These are phyloP conservation scores for Exserohilum turcica DNA, from an alignment of 2,329 filamentous ascomycete genomes.

Conservation along the genomic window DNA sequence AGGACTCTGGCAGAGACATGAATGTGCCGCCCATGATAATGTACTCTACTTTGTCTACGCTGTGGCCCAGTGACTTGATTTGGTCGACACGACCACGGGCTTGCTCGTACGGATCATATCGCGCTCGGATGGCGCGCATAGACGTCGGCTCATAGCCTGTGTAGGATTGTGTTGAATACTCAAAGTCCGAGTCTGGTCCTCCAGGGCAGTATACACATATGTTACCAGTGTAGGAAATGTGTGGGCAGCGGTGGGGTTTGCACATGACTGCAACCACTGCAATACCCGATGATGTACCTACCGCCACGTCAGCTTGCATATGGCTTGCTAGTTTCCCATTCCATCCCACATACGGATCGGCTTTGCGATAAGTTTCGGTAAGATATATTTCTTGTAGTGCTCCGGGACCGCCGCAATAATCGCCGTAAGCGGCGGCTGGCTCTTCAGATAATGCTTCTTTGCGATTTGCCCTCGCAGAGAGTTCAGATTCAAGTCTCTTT, in stretches of 20 bases:
- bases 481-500: conserved; percentile 92
- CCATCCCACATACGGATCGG: conserved; percentile 73
- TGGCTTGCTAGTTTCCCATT: not conserved
- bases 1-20: conserved; percentile 90
- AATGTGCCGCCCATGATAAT: conserved; percentile 99
- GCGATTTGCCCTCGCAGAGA: conserved; percentile 81
- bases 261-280: conserved; percentile 99
- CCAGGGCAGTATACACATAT: conserved; percentile 99
- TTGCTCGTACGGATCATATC: conserved; percentile 98
- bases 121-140: conserved; percentile 95
- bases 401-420: conserved; percentile 99
- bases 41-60: conserved; percentile 98
- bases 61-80: conserved; percentile 92
- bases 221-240: conserved; percentile 98
- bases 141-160: conserved; percentile 98
- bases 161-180: conserved; percentile 98
- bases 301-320: conserved; percentile 10
- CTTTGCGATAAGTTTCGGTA: conserved; percentile 95
- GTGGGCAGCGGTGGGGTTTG: conserved; percentile 95
- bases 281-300: conserved; percentile 91
- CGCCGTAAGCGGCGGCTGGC: conserved; percentile 87
- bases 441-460: conserved; percentile 89
- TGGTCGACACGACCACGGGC: conserved; percentile 94
- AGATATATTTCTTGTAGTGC: conserved; percentile 98
- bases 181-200: conserved; percentile 96